Conservation (phyloP, 164 flowering plant genomes). For the Litsea cubeba region DNA sequence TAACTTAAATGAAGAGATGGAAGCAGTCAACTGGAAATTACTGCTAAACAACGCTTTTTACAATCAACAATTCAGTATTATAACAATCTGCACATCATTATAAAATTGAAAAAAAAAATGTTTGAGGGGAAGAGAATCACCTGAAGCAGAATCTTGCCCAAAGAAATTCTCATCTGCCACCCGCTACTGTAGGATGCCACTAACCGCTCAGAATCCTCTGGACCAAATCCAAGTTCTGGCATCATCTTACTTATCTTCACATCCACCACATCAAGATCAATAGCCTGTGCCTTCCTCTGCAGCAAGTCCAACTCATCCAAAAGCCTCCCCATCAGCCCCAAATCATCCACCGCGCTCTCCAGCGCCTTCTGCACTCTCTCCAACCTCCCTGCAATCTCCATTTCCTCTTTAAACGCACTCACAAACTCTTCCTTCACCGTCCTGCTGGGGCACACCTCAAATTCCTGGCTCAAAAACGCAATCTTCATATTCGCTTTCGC, state of each 20-base stretch:
- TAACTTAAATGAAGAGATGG: no score
- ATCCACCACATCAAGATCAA: slow-evolving; percentile 75
- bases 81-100: no score
- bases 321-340: slow-evolving; percentile 91
- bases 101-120: no score
- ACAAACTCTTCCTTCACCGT: slow-evolving; percentile 92
- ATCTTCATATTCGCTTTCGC: slow-evolving; percentile 86
- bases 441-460: slow-evolving; percentile 75
- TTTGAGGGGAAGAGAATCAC: slow-evolving; percentile 31
- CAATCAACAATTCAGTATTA: no score
- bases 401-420: slow-evolving; percentile 86
- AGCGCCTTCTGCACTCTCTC: slow-evolving; percentile 92
- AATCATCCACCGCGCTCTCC: slow-evolving; percentile 74
- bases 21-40: no score
- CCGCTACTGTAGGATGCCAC: slow-evolving; percentile 96
- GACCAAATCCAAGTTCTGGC: slow-evolving; percentile 87
- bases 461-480: slow-evolving; percentile 87
- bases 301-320: slow-evolving; percentile 95
- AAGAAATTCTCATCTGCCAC: slow-evolving; percentile 99
- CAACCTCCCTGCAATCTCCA: slow-evolving; percentile 71
- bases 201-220: slow-evolving; percentile 82
- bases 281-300: slow-evolving; percentile 78
- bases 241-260: slow-evolving; percentile 82
- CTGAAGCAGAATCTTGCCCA: slow-evolving; percentile 96
- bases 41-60: no score